Evolutionary conservation across 2,329 filamentous ascomycete species (phyloP), one percentile per base, ranked within the genome.

Genomic region (Exophiala oligosperma): DNA sequence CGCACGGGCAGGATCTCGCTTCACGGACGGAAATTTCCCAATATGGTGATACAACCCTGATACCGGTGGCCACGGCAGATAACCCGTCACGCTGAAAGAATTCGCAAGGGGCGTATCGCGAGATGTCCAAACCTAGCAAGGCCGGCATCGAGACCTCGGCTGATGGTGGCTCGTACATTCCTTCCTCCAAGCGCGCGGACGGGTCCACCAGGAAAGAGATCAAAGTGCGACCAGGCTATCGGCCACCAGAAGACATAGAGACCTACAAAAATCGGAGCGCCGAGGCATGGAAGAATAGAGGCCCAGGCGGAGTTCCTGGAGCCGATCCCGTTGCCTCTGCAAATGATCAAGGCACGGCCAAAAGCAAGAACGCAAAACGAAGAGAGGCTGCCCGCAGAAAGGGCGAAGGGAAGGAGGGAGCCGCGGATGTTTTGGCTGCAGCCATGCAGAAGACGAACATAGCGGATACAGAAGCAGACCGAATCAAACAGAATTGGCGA

Each of bases 161-260:
- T 51, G 90, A 85, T 66, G 95, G 94, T 70, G 85, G 92, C 71
- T 90, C 92, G 46, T 88, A 92, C 67, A 97, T 99, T 57, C 94
- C 94, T 26, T 84, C 92, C 44, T 97, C 93, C 0, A 79, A 85
- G 44, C 89, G 95, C 54, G 78, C 94, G 24, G 94, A 99, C 71
- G 94, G 94, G 57, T 91, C 89, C 51, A 90, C 90, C n/a, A 86
- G 94, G 56, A 95, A 90, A 71, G 93, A 96, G 69, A 97, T 97
- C 71, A 91, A 91, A 70, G 91, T 99, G 61, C 86, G 91, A 29
- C 93, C 94, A 0, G 95, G 94, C 54, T 99, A 97, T 76, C 87
- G 87, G 35, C 95, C 94, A 1, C 91, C 92, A 0, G 94, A 99
- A 76, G 94, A 99, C 74, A 88, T 97, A 63, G 92, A 97, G 71